These are phyloP conservation scores for Penicillium mononematosum DNA, from an alignment of 495 filamentous ascomycete genomes.

Conservation along the genomic window DNA sequence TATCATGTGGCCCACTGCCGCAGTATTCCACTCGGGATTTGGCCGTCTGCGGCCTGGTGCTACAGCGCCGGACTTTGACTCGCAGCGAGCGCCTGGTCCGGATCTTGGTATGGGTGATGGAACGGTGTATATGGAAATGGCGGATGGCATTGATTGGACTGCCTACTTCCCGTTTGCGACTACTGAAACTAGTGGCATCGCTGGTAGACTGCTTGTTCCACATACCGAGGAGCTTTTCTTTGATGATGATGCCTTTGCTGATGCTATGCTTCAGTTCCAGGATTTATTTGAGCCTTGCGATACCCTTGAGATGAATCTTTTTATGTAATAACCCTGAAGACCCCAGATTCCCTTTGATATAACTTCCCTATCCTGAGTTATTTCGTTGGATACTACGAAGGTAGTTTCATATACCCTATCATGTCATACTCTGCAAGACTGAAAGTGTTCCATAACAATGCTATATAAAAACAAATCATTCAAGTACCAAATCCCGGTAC, in stretches of 20 bases:
- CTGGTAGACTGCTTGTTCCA: conserved; percentile 15
- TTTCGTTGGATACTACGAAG: too few relatives aligned
- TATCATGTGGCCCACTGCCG: conserved; percentile 36
- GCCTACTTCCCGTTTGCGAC: conserved; percentile 31
- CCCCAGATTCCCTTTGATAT: too few relatives aligned
- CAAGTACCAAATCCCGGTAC: conserved; percentile 22
- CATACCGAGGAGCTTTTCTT: conserved; percentile 19
- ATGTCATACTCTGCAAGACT: background rate
- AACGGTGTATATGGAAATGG: conserved; percentile 13
- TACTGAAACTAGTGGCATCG: conserved; percentile 25
- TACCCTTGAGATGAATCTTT: conserved; percentile 13
- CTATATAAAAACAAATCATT: background rate
- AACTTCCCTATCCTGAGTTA: too few relatives aligned
- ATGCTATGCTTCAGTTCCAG: conserved; percentile 18
- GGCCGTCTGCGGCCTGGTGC: conserved; percentile 25
- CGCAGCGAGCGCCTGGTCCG: conserved; percentile 11
- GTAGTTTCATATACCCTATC: too few relatives aligned
- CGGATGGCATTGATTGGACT: conserved; percentile 29
- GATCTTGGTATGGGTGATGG: conserved; percentile 20
- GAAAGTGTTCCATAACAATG: background rate
- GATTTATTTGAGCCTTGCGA: conserved; percentile 16
- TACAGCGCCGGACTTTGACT: conserved; percentile 1
- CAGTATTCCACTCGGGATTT: conserved; percentile 34
- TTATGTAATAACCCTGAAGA: background rate
- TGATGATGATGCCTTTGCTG: conserved; percentile 14